Conservation (phyloP, 768 basidiomycete species). For the Tulasnella sp. region DNA sequence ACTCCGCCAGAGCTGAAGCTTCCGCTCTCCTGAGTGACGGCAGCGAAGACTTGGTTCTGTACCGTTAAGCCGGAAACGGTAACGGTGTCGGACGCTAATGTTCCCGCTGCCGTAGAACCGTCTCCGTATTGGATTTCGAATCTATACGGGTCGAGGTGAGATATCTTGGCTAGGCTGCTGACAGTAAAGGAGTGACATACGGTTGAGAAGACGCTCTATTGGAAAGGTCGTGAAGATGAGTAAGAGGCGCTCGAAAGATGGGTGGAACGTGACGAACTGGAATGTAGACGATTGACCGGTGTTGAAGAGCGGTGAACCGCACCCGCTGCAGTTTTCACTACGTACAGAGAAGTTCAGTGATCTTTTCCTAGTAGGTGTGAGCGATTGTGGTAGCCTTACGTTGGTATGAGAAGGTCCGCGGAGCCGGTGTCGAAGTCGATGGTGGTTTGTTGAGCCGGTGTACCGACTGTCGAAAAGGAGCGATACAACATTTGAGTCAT, state of each 20-base stretch:
- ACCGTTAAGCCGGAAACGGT: background rate
- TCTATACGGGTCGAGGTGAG: background rate
- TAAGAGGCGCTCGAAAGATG: background rate
- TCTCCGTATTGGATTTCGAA: conserved; percentile 1
- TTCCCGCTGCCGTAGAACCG: background rate
- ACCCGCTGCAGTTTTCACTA: background rate
- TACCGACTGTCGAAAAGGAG: background rate
- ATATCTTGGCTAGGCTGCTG: background rate
- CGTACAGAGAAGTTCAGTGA: background rate
- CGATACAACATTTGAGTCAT: background rate
- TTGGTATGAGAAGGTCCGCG: background rate
- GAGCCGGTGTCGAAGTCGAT: background rate
- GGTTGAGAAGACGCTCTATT: background rate
- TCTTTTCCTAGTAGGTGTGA: background rate
- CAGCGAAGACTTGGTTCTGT: background rate
- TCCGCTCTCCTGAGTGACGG: background rate
- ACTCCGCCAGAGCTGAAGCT: background rate
- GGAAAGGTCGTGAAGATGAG: no score
- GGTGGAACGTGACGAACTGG: background rate
- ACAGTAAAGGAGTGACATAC: background rate
- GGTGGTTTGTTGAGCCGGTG: background rate
- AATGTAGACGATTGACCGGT: background rate
- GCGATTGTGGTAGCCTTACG: background rate
- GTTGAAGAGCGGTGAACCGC: background rate
- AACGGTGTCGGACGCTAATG: background rate